Percentiles rank a stretch among this genome's conserved stretches.
These are phyloP conservation scores for Apium graveolens DNA, from an alignment of 129 eudicot genomes.

Conservation along the genomic window DNA sequence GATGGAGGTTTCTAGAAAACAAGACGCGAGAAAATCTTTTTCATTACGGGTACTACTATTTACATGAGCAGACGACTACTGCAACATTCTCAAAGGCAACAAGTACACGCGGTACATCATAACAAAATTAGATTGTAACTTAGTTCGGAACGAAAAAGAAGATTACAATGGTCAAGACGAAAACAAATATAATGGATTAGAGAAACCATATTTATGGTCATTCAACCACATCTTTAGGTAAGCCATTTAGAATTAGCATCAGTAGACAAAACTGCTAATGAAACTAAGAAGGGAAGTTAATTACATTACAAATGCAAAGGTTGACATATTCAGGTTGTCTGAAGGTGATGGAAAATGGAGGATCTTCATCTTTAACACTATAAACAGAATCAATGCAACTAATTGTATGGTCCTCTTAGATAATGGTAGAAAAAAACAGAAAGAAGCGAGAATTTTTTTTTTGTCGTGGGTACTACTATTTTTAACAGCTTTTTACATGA, in stretches of 20 bases:
- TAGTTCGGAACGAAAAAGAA: not conserved
- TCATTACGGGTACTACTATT: not conserved
- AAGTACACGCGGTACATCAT: not conserved
- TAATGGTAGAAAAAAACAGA: not conserved
- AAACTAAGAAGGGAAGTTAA: conserved; percentile 25
- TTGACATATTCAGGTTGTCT: not conserved
- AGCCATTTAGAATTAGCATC: not conserved
- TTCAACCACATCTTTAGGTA: not conserved
- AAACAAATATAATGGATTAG: not conserved
- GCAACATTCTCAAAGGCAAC: not conserved
- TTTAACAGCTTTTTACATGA: not conserved
- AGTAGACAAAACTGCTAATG: not conserved
- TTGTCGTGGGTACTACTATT: not conserved
- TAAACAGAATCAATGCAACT: not conserved
- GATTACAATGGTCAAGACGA: not conserved
- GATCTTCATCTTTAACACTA: not conserved
- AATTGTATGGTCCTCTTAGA: not conserved
- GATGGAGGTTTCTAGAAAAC: not conserved
- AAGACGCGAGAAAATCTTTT: not conserved
- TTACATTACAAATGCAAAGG: not conserved
- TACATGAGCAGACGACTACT: not conserved
- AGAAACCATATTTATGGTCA: not conserved
- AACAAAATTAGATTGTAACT: not conserved
- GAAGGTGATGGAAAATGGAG: not conserved
- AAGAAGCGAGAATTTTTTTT: not conserved